Evolutionary conservation across 1,284 basidiomycete species (phyloP).

Genomic region (Acaromyces ingoldii): DNA sequence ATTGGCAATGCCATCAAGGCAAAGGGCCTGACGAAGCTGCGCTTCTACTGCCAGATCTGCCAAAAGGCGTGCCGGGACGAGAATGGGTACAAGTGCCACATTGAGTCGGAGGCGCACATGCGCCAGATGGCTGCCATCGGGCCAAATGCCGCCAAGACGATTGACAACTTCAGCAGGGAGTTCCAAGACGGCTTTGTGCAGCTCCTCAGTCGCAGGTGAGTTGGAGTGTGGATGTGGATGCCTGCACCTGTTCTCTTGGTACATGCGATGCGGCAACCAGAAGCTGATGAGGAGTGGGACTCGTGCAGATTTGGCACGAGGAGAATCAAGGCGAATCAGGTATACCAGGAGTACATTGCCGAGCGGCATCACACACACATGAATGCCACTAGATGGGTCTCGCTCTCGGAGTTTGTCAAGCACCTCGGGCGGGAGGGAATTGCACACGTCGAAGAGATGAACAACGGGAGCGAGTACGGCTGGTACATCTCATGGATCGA

Average conservation of each 20-base stretch:
- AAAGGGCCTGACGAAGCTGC: constrained; percentile 46
- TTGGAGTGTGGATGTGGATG: too few relatives aligned
- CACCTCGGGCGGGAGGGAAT: constrained; percentile 82
- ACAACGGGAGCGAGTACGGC: constrained; percentile 73
- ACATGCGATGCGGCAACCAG: too few relatives aligned
- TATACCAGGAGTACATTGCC: constrained; percentile 96
- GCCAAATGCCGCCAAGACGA: constrained; percentile 82
- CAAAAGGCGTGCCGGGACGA: constrained; percentile 48
- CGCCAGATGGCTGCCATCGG: constrained; percentile 94
- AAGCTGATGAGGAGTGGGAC: too few relatives aligned
- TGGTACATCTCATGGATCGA: constrained; percentile 98
- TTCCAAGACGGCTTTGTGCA: constrained; percentile 90
- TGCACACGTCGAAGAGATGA: constrained; percentile 79
- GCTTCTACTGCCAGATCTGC: constrained; percentile 51
- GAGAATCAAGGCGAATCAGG: constrained; percentile 67
- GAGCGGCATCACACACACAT: constrained; percentile 95
- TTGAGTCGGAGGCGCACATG: constrained; percentile 78
- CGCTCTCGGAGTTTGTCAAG: constrained; percentile 87
- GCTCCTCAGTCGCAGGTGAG: constrained; percentile 73
- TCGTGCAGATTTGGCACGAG: constrained; percentile 38
- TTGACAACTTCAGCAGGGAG: constrained; percentile 78
- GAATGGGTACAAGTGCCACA: constrained; percentile 57
- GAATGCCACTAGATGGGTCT: constrained; percentile 97
- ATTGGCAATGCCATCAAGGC: constrained; percentile 50
- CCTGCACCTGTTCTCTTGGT: too few relatives aligned